A percentile compares a stretch with the other conserved stretches of the same genome.
Evolutionary conservation across 768 basidiomycete genomes (phyloP).

Genomic region (Tremella yokohamensis): DNA sequence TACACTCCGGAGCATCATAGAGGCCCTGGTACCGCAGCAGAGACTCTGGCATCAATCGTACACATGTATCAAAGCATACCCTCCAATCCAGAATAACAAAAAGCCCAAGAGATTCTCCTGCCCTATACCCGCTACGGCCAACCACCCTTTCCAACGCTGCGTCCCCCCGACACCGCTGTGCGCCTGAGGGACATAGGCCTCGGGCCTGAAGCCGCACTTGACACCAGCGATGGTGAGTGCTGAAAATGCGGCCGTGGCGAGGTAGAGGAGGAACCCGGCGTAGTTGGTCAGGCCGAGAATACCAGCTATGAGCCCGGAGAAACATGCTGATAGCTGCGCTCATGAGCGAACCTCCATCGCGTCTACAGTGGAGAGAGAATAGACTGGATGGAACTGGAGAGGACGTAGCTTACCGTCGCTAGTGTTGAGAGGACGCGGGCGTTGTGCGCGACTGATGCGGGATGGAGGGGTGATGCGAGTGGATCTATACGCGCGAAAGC

Average conservation of each 20-base stretch:
- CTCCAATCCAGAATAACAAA: constrained; percentile 87
- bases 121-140: constrained; percentile 67
- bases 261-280: constrained; percentile 75
- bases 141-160: constrained; percentile 55
- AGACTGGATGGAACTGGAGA: not conserved
- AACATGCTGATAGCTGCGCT: constrained; percentile 64
- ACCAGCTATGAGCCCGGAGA: constrained; percentile 81
- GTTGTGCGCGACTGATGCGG: constrained; percentile 46
- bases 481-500: not conserved
- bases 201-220: constrained; percentile 62
- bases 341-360: constrained; percentile 54
- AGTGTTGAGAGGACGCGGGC: constrained; percentile 41
- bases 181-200: constrained; percentile 39
- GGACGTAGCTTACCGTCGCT: constrained; percentile 35
- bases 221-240: constrained; percentile 63
- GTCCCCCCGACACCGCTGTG: constrained; percentile 21
- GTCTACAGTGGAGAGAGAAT: not conserved
- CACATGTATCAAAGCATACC: constrained; percentile 60
- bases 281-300: constrained; percentile 83
- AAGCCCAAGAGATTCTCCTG: constrained; percentile 90
- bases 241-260: constrained; percentile 64
- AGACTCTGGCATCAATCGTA: constrained; percentile 19
- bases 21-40: not conserved
- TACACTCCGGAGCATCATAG: too few species aligned
- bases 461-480: constrained; percentile 41